Evolutionary conservation across 139 green algal genomes (phyloP), one percentile per base, ranked within the genome.

Genomic region (Tetradesmus obliquus): DNA sequence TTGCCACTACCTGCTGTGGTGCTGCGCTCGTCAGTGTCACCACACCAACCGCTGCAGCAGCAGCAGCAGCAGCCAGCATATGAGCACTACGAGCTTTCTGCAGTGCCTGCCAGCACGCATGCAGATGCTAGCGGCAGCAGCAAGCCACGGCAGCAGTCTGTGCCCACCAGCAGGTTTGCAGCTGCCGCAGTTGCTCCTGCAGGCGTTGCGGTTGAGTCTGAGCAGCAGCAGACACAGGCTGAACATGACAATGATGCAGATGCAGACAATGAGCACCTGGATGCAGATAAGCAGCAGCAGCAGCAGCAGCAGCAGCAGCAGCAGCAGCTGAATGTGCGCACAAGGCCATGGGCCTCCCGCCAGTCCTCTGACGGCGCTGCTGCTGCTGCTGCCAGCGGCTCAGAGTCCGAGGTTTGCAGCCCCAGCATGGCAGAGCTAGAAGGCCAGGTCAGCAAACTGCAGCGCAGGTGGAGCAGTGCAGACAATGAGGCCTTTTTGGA

Each of bases 161-260:
- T 8, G 7, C 32, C 45, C 51, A 55, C 15, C 86, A 90, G 69
- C 86, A 90, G 66, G 66, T 24, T 24, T 24, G 76, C 86, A 84
- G 86, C 85, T 82, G 62, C 85, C 82, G 62, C 62, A 81, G 32
- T 4, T 82, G 66, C 66, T 24, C 8, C 76, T 72, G 45, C 53
- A 3, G 22, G 19, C 19, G 7, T 66, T 55, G 13, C 15, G 20
- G 62, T 13, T 66, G 9, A 66, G 22, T 45, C 85, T 19, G 19
- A 20, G 51, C 60, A 57, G 19, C 57, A 58, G 84, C 54, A 81
- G 71, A 22, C 58, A 69, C 10, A 45, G 71, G 15, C 69, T 57
- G 71, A 53, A 84, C 19, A 32, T 58, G 71, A 24, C 62, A 10
- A 22, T 81, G 71, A 19, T n/a, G 57, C 22, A 22, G 15, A 66